A percentile compares a stretch with the other conserved stretches of the same genome.
These are phyloP conservation scores for Fomitopsis serialis DNA, from an alignment of 768 basidiomycete genomes.

Conservation along the genomic window DNA sequence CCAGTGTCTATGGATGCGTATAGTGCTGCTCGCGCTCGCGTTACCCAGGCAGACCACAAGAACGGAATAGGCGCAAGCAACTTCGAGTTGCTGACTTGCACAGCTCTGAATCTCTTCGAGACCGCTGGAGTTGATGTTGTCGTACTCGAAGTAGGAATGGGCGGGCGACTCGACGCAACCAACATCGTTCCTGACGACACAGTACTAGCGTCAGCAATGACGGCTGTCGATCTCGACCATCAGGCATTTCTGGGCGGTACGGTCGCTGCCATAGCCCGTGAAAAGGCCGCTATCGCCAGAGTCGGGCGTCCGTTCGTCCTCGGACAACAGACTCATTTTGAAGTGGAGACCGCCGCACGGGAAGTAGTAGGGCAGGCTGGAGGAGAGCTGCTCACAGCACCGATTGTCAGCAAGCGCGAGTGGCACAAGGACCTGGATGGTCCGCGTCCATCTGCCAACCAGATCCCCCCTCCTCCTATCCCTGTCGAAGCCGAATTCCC, in stretches of 20 bases:
- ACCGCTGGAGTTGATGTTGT: constrained; percentile 65
- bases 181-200: constrained; percentile 73
- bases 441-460: constrained; percentile 22
- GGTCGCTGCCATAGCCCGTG: constrained; percentile 63
- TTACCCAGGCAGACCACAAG: constrained; percentile 44
- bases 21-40: constrained; percentile 33
- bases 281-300: constrained; percentile 82
- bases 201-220: constrained; percentile 76
- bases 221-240: constrained; percentile 89
- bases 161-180: constrained; percentile 88
- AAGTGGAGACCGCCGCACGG: constrained; percentile 42
- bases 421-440: constrained; percentile 35
- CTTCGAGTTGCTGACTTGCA: constrained; percentile 85
- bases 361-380: constrained; percentile 36
- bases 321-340: constrained; percentile 51
- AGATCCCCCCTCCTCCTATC: constrained; percentile 28
- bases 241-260: constrained; percentile 83
- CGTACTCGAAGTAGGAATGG: constrained; percentile 93
- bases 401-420: constrained; percentile 28
- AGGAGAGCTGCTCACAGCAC: constrained; percentile 28
- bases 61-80: constrained; percentile 47
- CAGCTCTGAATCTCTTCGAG: constrained; percentile 76
- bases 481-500: constrained; percentile 39
- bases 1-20: constrained; percentile 50
- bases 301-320: constrained; percentile 56